These are phyloP conservation scores for Trichoderma pleuroti DNA, from an alignment of 2,329 filamentous ascomycete genomes.

Conservation along the genomic window DNA sequence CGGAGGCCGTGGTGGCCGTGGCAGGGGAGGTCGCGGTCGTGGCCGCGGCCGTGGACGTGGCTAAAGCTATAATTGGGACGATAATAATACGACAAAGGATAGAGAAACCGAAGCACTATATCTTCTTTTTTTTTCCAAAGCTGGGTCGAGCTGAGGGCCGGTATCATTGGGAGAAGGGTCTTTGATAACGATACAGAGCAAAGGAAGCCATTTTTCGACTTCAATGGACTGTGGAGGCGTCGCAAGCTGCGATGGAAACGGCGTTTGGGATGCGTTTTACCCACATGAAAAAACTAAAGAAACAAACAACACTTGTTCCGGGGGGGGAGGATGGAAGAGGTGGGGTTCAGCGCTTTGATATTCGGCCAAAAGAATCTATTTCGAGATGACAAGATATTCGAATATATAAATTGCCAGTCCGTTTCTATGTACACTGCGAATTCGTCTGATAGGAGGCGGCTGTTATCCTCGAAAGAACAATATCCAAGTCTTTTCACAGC, in stretches of 20 bases:
- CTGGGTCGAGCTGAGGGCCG: neutral
- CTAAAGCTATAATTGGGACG: neutral
- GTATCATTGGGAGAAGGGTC: neutral
- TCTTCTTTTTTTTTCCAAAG: neutral
- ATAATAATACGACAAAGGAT: slow-evolving; percentile 1
- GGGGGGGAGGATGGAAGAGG: slow-evolving; percentile 24
- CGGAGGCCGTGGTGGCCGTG: slow-evolving; percentile 52
- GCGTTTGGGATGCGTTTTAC: slow-evolving; percentile 35
- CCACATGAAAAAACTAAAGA: slow-evolving; percentile 26
- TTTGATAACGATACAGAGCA: slow-evolving; percentile 12
- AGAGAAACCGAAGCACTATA: neutral
- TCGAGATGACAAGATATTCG: slow-evolving; percentile 27
- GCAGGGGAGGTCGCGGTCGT: slow-evolving; percentile 41
- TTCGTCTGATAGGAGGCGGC: neutral
- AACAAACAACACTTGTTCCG: slow-evolving; percentile 25
- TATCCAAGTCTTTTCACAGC: neutral
- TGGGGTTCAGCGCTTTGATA: slow-evolving; percentile 27
- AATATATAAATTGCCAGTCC: slow-evolving; percentile 27
- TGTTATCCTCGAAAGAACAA: neutral
- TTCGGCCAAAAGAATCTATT: slow-evolving; percentile 20
- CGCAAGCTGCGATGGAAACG: slow-evolving; percentile 31
- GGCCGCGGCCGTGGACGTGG: slow-evolving; percentile 40
- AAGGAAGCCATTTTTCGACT: slow-evolving; percentile 20
- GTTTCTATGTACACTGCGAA: neutral
- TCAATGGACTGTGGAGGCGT: slow-evolving; percentile 25